A percentile compares a stretch with the other conserved stretches of the same genome.
phyloP scores from a whole-genome alignment of 208 protist genomes.

The Leptomonas pyrrhocoris region DNA sequence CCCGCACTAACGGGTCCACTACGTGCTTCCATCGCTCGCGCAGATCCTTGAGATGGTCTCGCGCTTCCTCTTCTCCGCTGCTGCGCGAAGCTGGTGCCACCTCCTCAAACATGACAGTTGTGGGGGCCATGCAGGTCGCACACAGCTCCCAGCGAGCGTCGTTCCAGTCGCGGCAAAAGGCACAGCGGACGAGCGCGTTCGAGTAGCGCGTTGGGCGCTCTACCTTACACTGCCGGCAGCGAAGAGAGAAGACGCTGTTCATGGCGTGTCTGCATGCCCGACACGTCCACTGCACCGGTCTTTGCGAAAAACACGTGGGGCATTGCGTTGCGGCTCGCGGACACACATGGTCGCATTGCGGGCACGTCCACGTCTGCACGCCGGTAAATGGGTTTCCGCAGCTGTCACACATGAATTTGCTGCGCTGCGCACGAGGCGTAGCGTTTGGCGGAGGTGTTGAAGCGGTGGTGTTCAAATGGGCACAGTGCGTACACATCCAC shows the following conservation, averaged over 20 bases:
- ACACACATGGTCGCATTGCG: slow-evolving; percentile 66
- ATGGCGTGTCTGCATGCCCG: slow-evolving; percentile 30
- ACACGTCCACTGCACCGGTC: slow-evolving; percentile 66
- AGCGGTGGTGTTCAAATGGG: slow-evolving; percentile 11
- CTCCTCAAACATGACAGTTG: slow-evolving; percentile 1
- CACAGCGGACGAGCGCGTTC: slow-evolving; percentile 51
- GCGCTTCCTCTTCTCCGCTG: not conserved
- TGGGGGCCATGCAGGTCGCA: slow-evolving; percentile 52
- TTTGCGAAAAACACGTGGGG: slow-evolving; percentile 56
- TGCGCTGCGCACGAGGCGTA: slow-evolving; percentile 4
- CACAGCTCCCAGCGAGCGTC: slow-evolving; percentile 87
- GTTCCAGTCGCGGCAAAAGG: slow-evolving; percentile 53
- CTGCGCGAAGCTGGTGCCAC: not conserved
- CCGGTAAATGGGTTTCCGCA: slow-evolving; percentile 65
- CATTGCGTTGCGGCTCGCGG: slow-evolving; percentile 64
- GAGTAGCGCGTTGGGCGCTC: slow-evolving; percentile 31
- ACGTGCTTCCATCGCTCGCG: not conserved
- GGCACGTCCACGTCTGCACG: slow-evolving; percentile 72
- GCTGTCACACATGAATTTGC: slow-evolving; percentile 63
- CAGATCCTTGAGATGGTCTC: not conserved
- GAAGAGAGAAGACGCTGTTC: slow-evolving; percentile 52
- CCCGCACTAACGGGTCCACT: not conserved
- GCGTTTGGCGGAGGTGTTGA: not conserved
- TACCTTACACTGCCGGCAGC: slow-evolving; percentile 47
- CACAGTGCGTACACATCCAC: slow-evolving; percentile 69